These are phyloP conservation scores for Cercospora janseana DNA, from an alignment of 2,329 filamentous ascomycete genomes.

Conservation along the genomic window DNA sequence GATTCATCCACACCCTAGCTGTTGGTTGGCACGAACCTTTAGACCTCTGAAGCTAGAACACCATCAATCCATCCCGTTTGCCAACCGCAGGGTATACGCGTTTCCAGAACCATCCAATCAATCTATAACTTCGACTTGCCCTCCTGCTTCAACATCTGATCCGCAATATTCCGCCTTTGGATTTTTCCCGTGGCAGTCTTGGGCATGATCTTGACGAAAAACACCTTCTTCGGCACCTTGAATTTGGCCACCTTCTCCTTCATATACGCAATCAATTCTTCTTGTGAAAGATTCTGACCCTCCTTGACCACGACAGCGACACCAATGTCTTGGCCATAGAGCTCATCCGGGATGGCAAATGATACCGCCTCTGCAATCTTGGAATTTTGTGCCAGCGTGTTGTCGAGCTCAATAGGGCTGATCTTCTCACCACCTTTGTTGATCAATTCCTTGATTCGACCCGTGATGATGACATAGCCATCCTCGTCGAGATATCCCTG, in stretches of 20 bases:
- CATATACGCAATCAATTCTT: constrained; percentile 68
- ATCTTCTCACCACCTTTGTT: constrained; percentile 91
- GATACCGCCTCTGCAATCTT: constrained; percentile 75
- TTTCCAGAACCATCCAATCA: neutral
- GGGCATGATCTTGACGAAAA: constrained; percentile 79
- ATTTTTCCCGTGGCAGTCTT: constrained; percentile 88
- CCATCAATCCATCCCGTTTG: too few species aligned
- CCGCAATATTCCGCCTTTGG: constrained; percentile 80
- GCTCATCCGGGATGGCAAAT: constrained; percentile 77
- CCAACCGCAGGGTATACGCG: too few species aligned
- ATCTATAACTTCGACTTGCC: constrained; percentile 16
- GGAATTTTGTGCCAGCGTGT: constrained; percentile 71
- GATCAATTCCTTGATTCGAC: constrained; percentile 91
- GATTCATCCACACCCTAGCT: too few species aligned
- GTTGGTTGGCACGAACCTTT: too few species aligned
- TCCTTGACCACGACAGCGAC: constrained; percentile 73
- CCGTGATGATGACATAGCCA: constrained; percentile 81
- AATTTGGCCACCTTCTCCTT: constrained; percentile 72
- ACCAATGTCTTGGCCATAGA: constrained; percentile 79
- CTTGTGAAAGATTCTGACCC: constrained; percentile 51
- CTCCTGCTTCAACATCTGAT: constrained; percentile 68
- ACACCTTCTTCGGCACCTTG: constrained; percentile 82
- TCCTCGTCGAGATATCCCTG: constrained; percentile 78
- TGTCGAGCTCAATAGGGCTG: constrained; percentile 83
- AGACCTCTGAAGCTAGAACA: too few species aligned